Evolutionary conservation across 2,329 filamentous ascomycete species (phyloP), one percentile per base, ranked within the genome.

Genomic region (Akanthomyces dipterigenus): DNA sequence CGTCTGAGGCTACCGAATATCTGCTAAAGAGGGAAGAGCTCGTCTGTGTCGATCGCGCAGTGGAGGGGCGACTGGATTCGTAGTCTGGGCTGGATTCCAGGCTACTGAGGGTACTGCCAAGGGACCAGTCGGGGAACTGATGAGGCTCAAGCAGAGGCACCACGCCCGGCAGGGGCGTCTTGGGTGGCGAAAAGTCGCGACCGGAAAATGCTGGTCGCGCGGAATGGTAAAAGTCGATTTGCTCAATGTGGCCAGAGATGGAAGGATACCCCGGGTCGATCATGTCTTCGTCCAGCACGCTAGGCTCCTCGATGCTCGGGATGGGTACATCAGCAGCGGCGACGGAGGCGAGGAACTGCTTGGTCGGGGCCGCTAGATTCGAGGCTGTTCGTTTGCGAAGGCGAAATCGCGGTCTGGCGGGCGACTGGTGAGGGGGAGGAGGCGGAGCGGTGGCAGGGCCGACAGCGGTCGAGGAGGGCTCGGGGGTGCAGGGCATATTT

Each of bases 261-360:
- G 56, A 16, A 22, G 56, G 56, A 57, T 71, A 73, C 28, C 70
- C 62, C 42, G 70, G 68, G 63, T 76, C 73, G 40, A 72, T 68
- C 76, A 80, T 79, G 46, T 78, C 76, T 65, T 77, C 75, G 66
- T 81, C 77, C 43, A 73, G 66, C 26, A 74, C 71, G 45, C 78
- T 76, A 55, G 82, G 79, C 63, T 82, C 77, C 71, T 88, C 85
- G 61, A 88, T 86, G 70, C 84, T 87, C 16, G 84, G 85, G 56
- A 88, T 81, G 26, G 85, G 83, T 4, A 86, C 76, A 69, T 88
- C 85, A 63, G 84, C 85, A 20, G 84, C 84, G 49, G 83, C 85
- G 62, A 88, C 85, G 4, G 84, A 87, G 3, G 84, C 85, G n/a
- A 88, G 79, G 67, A 88, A 88, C 55, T 88, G 83, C 67, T 86